These are phyloP conservation scores for Dendryphion nanum DNA, from an alignment of 2,329 filamentous ascomycete genomes.

Conservation along the genomic window DNA sequence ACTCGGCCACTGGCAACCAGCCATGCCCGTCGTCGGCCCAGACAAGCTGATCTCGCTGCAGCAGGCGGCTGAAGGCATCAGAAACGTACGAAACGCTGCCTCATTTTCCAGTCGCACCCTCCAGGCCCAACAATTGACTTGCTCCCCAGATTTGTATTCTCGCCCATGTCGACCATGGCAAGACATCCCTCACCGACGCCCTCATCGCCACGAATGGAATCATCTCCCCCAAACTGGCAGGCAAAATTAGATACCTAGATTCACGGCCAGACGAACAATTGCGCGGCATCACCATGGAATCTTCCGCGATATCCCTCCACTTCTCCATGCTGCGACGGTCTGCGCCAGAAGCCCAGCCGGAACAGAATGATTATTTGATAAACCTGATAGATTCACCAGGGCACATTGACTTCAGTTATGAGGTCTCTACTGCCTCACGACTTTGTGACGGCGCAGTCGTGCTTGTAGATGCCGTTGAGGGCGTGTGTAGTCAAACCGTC, in stretches of 20 bases:
- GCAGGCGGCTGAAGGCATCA: constrained; percentile 79
- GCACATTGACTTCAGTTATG: constrained; percentile 97
- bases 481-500: constrained; percentile 97
- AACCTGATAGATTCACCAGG: constrained; percentile 98
- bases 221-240: constrained; percentile 94
- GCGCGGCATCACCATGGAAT: constrained; percentile 99
- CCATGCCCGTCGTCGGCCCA: constrained; percentile 92
- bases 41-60: constrained; percentile 91
- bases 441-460: constrained; percentile 94
- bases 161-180: constrained; percentile 95
- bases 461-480: constrained; percentile 93
- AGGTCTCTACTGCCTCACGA: constrained; percentile 92
- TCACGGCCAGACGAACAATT: constrained; percentile 94
- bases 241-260: constrained; percentile 97
- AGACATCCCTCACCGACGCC: constrained; percentile 94
- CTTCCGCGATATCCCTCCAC: constrained; percentile 92
- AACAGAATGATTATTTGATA: constrained; percentile 86
- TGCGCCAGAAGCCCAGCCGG: constrained; percentile 64
- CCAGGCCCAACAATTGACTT: constrained; percentile 24
- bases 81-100: constrained; percentile 69
- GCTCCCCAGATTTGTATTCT: constrained; percentile 81
- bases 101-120: constrained; percentile 1
- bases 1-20: no score
- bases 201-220: constrained; percentile 98
- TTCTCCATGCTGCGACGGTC: constrained; percentile 85